These are phyloP conservation scores for Tuber melanosporum DNA, from an alignment of 495 filamentous ascomycete genomes.

Conservation along the genomic window DNA sequence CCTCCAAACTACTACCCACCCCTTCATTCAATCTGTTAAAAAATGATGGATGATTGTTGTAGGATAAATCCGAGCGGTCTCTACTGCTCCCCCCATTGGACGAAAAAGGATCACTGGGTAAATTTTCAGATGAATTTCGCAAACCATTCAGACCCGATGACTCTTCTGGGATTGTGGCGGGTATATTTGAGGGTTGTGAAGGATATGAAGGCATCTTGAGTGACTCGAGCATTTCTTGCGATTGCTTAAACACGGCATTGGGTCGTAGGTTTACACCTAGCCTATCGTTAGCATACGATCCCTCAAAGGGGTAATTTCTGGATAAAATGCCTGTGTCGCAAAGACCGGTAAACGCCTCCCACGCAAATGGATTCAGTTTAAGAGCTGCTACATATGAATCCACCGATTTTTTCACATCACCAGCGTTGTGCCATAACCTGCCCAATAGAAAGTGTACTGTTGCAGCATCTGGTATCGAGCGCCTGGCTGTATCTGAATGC, in stretches of 20 bases:
- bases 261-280: conserved; percentile 69
- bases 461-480: conserved; percentile 72
- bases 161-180: conserved; percentile 44
- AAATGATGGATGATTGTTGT: conserved; percentile 45
- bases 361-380: conserved; percentile 91
- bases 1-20: conserved; percentile 23
- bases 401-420: conserved; percentile 72
- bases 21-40: conserved; percentile 41
- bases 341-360: conserved; percentile 89
- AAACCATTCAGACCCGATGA: conserved; percentile 43
- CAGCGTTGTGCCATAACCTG: conserved; percentile 75
- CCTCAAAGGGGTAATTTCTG: conserved; percentile 8
- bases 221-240: conserved; percentile 54
- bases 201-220: conserved; percentile 26
- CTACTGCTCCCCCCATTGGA: conserved; percentile 20
- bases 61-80: conserved; percentile 38
- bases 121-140: conserved; percentile 43
- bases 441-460: conserved; percentile 73
- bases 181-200: conserved; percentile 42
- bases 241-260: conserved; percentile 78
- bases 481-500: conserved; percentile 59
- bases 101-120: conserved; percentile 38
- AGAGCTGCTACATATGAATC: conserved; percentile 79
- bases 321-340: conserved; percentile 55
- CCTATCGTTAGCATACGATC: conserved; percentile 42